These are phyloP conservation scores for Coemansia sp. DNA, from an alignment of 192 early-diverging fungal genomes.

Conservation along the genomic window DNA sequence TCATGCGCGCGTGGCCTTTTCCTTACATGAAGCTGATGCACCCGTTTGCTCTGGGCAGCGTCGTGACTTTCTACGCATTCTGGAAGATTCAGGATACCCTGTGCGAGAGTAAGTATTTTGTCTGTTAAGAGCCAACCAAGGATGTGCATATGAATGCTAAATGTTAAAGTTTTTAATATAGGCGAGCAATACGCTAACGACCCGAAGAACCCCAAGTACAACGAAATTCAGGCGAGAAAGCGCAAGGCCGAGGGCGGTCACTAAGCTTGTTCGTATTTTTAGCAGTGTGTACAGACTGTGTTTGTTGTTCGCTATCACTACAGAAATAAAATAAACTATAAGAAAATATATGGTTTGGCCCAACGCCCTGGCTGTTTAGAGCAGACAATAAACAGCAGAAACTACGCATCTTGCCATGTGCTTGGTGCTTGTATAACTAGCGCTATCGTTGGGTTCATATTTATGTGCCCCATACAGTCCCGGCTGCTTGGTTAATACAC, in stretches of 20 bases:
- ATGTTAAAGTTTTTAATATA: conserved; percentile 9
- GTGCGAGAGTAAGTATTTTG: conserved; percentile 45
- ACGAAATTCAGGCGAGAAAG: conserved; percentile 54
- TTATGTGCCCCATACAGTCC: background rate
- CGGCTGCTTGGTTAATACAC: background rate
- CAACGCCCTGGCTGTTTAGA: too few species aligned
- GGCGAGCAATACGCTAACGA: conserved; percentile 49
- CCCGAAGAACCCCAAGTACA: conserved; percentile 52
- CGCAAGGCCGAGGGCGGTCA: conserved; percentile 50
- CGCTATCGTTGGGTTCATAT: background rate
- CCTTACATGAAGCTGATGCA: conserved; percentile 56
- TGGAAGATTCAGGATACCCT: conserved; percentile 52
- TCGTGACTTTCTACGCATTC: conserved; percentile 29
- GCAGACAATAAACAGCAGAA: too few species aligned
- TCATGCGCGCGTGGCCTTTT: conserved; percentile 53
- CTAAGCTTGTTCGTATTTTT: conserved; percentile 5
- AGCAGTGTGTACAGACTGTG: background rate
- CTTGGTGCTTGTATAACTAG: too few species aligned
- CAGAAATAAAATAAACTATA: too few species aligned
- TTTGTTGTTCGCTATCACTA: background rate
- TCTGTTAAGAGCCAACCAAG: background rate
- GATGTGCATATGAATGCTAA: background rate
- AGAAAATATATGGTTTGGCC: too few species aligned
- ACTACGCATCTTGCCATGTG: too few species aligned
- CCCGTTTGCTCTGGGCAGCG: conserved; percentile 53